phyloP scores from a whole-genome alignment of 2,329 filamentous ascomycete species.

The Cercospora nicotianae region DNA sequence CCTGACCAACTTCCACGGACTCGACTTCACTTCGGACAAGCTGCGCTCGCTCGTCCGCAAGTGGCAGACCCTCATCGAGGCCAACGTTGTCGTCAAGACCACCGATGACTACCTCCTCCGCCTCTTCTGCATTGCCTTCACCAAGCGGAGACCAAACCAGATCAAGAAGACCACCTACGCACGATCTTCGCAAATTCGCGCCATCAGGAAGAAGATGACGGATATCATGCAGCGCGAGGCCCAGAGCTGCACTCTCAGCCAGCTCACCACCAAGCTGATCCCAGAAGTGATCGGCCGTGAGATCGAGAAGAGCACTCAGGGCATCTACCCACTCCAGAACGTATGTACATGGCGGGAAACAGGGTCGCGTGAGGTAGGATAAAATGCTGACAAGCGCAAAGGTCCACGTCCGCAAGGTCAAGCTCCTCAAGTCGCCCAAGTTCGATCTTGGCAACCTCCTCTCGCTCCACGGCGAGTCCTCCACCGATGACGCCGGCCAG shows the following conservation, averaged over 20 bases:
- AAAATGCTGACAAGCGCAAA: conserved; percentile 49
- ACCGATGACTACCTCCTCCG: conserved; percentile 99
- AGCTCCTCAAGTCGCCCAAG: conserved; percentile 98
- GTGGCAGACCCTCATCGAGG: conserved; percentile 99
- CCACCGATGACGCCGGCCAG: conserved; percentile 92
- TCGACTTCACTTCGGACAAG: conserved; percentile 99
- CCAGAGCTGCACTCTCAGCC: conserved; percentile 86
- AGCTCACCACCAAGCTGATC: conserved; percentile 98
- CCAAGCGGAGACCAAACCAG: conserved; percentile 98
- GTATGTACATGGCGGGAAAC: conserved; percentile 53
- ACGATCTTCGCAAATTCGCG: conserved; percentile 91
- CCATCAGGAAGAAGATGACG: conserved; percentile 99
- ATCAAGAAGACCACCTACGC: conserved; percentile 99
- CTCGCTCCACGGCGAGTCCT: conserved; percentile 95
- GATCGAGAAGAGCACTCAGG: conserved; percentile 99
- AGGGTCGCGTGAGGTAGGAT: background rate
- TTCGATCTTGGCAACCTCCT: conserved; percentile 97
- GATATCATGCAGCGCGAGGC: conserved; percentile 99
- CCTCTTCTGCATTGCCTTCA: conserved; percentile 98
- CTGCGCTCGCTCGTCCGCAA: conserved; percentile 98
- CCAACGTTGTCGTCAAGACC: conserved; percentile 99
- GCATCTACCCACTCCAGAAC: conserved; percentile 99
- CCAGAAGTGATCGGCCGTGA: conserved; percentile 99
- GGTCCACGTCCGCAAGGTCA: conserved; percentile 99
- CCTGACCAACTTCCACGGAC: conserved; percentile 99